Evolutionary conservation across 176 grass and related monocot species (phyloP), one percentile per base, ranked within the genome.

Genomic region (Triticum monococcum): DNA sequence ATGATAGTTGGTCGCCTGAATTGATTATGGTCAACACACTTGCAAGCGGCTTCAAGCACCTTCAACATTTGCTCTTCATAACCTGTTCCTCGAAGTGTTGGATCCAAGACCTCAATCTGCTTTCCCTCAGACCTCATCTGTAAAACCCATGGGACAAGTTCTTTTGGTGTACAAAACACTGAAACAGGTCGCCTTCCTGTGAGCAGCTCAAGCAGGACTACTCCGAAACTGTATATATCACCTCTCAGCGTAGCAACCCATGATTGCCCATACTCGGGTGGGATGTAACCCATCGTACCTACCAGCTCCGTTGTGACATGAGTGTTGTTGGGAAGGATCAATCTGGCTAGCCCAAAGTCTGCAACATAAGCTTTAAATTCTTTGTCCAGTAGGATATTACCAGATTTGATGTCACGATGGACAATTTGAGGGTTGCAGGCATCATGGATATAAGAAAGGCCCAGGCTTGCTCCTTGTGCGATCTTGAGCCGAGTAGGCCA

Each of bases 251-350:
- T 96, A 13, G 94, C 94, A 24, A 93, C 75, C 67, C 87, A 96
- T 24, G 69, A 75, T 78, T 93, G 91, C 25, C 78, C 84, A 57
- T 96, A 96, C 67, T 93, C 94, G 8, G 94, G 94, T 2, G 94
- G 94, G 59, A 96, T 96, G 82, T 96, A 96, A 12, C 93, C 93
- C 4, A 95, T 66, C 48, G 91, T 93, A 9, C 93, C 93, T 0
- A 93, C 88, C 5, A 96, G 57, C 45, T 96, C 91, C 0, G 93
- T 95, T 14, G 93, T 95, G 36, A 95, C 91, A 86, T 96, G 94
- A 20, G 89, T 96, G 72, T 78, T 89, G 60, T 86, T 89, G 9
- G 91, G 71, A 57, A 86, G 82, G 59, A 96, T 77, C 48, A 96
- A 88, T 57, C 94, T 91, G 25, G 94, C 83, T 0, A 96, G 80